Base-by-base conservation (phyloP, 768 basidiomycete species). In the Steccherinum ochraceum region DNA sequence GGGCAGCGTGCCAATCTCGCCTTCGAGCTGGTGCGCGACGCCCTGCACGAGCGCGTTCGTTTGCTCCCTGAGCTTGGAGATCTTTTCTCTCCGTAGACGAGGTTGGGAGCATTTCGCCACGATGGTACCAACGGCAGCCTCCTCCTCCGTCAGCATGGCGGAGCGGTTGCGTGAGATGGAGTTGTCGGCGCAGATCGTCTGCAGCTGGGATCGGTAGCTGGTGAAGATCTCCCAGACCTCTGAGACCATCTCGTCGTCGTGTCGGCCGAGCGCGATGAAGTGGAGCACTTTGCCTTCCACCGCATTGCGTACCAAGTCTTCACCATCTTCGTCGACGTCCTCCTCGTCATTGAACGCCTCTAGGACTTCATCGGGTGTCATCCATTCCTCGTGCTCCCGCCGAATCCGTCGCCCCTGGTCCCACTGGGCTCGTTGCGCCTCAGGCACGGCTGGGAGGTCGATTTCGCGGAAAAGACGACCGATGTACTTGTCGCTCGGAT, bases 121-220 rank as follows among this genome's bases (percentile, higher is more conserved):
- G 52, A 86, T 86, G 0, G 84, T 84, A 0, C 86, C 85, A 16
- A 85, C 64, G 0, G 75, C 81, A 61, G 86, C 86, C 59, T 79
- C 83, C 57, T 86, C 83, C 11, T 56, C 55, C 7, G 48, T 49
- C 26, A 56, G 46, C 51, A 49, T 48, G 1, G 49, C 49, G 12
- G 19, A 13, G 12, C 40, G 46, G 18, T 27, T 46, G 41, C 52
- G 27, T 4, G 55, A 53, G 24, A 56, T 23, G 20, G 55, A 46
- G 21, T 43, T 40, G 27, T 49, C 46, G 10, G 45, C 48, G 24
- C 55, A 56, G 18, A 53, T 56, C 19, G 23, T 50, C 25, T 48
- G 52, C 40, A 56, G 55, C 27, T 50, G 40, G 13, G 52, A 49
- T 12, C 13, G 25, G 40, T 56, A 56, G 46, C 40, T 47, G 5